Conservation (phyloP, 2,329 filamentous ascomycete genomes). For the Geosmithia flava region DNA sequence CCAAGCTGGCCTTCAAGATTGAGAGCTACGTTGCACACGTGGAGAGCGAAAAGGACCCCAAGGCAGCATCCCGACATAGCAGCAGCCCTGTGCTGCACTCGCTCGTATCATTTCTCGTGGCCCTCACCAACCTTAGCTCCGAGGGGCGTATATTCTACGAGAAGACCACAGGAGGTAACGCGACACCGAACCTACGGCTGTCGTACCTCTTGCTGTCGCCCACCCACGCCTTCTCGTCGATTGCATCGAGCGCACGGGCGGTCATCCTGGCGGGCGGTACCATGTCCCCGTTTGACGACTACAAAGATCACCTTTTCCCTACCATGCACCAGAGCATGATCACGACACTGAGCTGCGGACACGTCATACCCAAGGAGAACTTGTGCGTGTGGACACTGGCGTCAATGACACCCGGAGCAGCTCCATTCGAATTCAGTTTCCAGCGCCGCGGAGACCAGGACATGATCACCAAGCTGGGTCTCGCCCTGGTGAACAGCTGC, state of each 20-base stretch:
- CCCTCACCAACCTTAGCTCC: conserved; percentile 74
- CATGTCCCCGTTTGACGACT: conserved; percentile 95
- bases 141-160: conserved; percentile 57
- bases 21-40: conserved; percentile 69
- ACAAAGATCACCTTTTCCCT: conserved; percentile 74
- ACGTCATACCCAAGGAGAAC: conserved; percentile 78
- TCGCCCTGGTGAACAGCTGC: conserved; percentile 59
- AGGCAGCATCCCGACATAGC: conserved; percentile 9
- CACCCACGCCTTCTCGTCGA: conserved; percentile 78
- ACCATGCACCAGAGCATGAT: conserved; percentile 52
- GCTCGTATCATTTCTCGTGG: conserved; percentile 53
- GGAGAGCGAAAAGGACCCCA: conserved; percentile 30
- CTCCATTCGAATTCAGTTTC: conserved; percentile 76
- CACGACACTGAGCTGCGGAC: conserved; percentile 79
- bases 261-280: conserved; percentile 90
- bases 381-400: conserved; percentile 66
- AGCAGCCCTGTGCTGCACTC: conserved; percentile 40
- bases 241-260: conserved; percentile 72
- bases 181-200: conserved; percentile 41
- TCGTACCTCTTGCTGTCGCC: conserved; percentile 87
- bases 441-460: conserved; percentile 55
- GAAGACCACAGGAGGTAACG: conserved; percentile 18
- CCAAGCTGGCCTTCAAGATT: conserved; percentile 86
- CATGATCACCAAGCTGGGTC: conserved; percentile 65
- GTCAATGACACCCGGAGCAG: conserved; percentile 21